phyloP scores from a whole-genome alignment of 306 rosid genomes.

The Betula pendula region DNA sequence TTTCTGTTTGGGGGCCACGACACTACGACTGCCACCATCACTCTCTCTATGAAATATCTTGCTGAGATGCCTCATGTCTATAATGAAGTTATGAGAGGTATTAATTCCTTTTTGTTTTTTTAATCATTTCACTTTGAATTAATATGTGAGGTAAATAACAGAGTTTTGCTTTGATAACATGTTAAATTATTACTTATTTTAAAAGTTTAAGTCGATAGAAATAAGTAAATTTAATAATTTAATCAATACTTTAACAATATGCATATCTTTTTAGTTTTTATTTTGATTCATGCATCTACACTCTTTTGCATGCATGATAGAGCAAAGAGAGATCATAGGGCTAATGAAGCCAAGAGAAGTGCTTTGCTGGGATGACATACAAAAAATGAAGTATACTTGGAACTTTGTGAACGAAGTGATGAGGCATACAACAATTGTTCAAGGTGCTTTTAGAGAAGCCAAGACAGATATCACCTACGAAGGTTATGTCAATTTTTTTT shows the following conservation, averaged over 20 bases:
- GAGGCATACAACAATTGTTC: background rate
- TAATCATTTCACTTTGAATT: too few species aligned
- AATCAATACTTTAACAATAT: too few species aligned
- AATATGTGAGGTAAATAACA: too few species aligned
- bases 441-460: conserved; percentile 4
- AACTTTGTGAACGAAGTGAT: conserved; percentile 3
- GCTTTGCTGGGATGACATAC: background rate
- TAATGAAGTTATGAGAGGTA: background rate
- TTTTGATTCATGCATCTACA: too few species aligned
- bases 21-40: background rate
- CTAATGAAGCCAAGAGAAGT: background rate
- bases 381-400: conserved; percentile 1
- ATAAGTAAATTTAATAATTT: too few species aligned
- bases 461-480: background rate
- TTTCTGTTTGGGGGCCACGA: background rate
- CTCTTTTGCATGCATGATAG: background rate
- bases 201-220: too few species aligned
- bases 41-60: background rate
- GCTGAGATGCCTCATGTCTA: background rate
- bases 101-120: background rate
- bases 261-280: too few species aligned
- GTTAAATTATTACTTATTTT: too few species aligned
- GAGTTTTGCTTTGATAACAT: too few species aligned
- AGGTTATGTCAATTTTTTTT: too few species aligned
- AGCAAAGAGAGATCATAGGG: background rate